These are phyloP conservation scores for Austroboletus rostrupii DNA, from an alignment of 1,284 basidiomycete species.

Conservation along the genomic window DNA sequence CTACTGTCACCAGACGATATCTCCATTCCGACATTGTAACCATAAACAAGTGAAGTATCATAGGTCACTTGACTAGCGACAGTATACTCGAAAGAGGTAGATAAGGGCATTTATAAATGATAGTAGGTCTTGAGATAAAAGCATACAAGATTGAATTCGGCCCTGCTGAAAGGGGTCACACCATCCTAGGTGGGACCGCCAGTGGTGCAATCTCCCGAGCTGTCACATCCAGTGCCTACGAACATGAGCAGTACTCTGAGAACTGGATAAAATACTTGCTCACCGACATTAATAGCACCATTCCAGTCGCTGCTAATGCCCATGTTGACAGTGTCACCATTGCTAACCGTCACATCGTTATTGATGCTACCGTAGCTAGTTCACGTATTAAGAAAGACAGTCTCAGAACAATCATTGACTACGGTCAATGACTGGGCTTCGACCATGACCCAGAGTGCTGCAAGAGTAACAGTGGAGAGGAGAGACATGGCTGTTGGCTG, in stretches of 20 bases:
- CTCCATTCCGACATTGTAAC: slow-evolving; percentile 36
- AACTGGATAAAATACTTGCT: neutral
- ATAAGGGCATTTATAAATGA: too few species aligned
- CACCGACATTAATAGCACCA: slow-evolving; percentile 33
- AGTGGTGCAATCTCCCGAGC: slow-evolving; percentile 17
- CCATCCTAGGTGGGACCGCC: slow-evolving; percentile 24
- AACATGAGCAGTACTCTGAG: slow-evolving; percentile 4
- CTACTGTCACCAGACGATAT: slow-evolving; percentile 28
- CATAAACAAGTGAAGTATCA: slow-evolving; percentile 36
- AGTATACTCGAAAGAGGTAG: slow-evolving; percentile 6
- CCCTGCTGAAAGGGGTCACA: slow-evolving; percentile 21
- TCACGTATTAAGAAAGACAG: slow-evolving; percentile 30
- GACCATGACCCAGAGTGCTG: neutral
- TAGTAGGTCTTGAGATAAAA: neutral
- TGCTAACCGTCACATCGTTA: slow-evolving; percentile 25
- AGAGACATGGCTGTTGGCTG: neutral
- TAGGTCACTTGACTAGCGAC: slow-evolving; percentile 30
- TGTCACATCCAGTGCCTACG: slow-evolving; percentile 22
- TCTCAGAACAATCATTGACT: slow-evolving; percentile 25
- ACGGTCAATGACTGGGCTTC: slow-evolving; percentile 31
- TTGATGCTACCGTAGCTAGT: slow-evolving; percentile 27
- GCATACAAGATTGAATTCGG: slow-evolving; percentile 20
- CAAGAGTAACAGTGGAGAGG: neutral
- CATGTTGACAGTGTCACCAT: slow-evolving; percentile 24
- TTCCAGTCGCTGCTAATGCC: slow-evolving; percentile 33